Base-by-base conservation (phyloP, 179 eudicot species). In the Beta corolliflora region DNA sequence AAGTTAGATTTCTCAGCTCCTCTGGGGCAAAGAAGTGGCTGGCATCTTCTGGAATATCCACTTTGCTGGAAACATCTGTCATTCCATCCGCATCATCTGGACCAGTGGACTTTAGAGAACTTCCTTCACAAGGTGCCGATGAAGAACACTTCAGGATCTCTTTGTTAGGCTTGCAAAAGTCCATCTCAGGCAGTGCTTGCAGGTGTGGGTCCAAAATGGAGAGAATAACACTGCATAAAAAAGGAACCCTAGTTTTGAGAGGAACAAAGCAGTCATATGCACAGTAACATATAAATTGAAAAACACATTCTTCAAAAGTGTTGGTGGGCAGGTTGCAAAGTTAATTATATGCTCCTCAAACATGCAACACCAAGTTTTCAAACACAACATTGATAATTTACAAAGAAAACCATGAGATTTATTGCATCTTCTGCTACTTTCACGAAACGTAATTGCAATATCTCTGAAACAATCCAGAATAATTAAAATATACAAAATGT, bases 201-300 rank as follows among this genome's bases (percentile, higher is more conserved):
- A 92, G 82, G 83, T 89, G 94, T 52, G 98, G 94, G 68, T 90
- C 97, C 91, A 93, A 86, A 81, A 93, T 82, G 55, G 94, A 90
- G 80, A 93, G 93, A 79, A 93, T 91, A 80, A 92, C 92, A 77
- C 97, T 93, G 93, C 91, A 88, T 71, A 12, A 7, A 59, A 69
- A 53, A 69, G 36, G 77, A 58, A 71, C 59, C 73, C 8, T 60
- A 13, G 21, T 44, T 48, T 9, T 48, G 70, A 83, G 77, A 52
- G 48, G 52, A 74, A 31, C 60, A 71, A 36, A 72, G 53, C 1
- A 56, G 36, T 6, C 13, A 63, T 41, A 58, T 75, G 55, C 65
- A 82, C 29, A 29, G 29, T 23, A 61, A 75, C 9, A 9, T 16
- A 58, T 44, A 56, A 52, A 69, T 52, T 63, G 41, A 64, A 52